These are phyloP conservation scores for Saccharomycopsis malanga DNA, from an alignment of 805 yeast genomes.

Conservation along the genomic window DNA sequence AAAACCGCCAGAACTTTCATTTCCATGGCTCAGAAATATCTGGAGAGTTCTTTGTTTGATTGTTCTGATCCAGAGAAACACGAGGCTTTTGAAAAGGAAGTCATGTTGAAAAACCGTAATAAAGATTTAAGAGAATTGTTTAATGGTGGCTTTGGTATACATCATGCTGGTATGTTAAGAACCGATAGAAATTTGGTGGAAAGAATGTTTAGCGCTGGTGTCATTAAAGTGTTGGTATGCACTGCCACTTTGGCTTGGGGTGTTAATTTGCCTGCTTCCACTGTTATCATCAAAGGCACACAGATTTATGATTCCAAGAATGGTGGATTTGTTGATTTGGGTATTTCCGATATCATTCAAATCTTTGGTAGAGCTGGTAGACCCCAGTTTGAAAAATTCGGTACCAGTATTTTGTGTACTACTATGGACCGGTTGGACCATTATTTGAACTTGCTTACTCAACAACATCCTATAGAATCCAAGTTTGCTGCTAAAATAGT, in stretches of 20 bases:
- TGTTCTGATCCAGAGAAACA: conserved; percentile 37
- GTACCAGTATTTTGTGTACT: conserved; percentile 89
- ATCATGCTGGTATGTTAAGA: conserved; percentile 96
- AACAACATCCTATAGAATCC: conserved; percentile 95
- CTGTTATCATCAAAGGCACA: conserved; percentile 93
- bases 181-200: conserved; percentile 87
- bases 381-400: conserved; percentile 89
- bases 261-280: conserved; percentile 96
- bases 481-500: conserved; percentile 67
- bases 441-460: conserved; percentile 80
- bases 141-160: conserved; percentile 79
- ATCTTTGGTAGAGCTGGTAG: conserved; percentile 99
- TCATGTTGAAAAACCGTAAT: conserved; percentile 57
- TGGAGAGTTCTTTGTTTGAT: conserved; percentile 54
- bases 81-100: conserved; percentile 51
- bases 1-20: conserved; percentile 73
- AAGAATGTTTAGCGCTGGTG: conserved; percentile 76
- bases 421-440: conserved; percentile 76
- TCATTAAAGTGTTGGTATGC: conserved; percentile 83
- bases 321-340: conserved; percentile 91
- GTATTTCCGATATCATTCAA: conserved; percentile 94
- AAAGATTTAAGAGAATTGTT: conserved; percentile 78
- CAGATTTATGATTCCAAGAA: conserved; percentile 90
- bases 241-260: conserved; percentile 99
- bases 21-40: conserved; percentile 54